Evolutionary conservation across 169 alveolate genomes (phyloP).

Genomic region (Amoebophrya sp.): DNA sequence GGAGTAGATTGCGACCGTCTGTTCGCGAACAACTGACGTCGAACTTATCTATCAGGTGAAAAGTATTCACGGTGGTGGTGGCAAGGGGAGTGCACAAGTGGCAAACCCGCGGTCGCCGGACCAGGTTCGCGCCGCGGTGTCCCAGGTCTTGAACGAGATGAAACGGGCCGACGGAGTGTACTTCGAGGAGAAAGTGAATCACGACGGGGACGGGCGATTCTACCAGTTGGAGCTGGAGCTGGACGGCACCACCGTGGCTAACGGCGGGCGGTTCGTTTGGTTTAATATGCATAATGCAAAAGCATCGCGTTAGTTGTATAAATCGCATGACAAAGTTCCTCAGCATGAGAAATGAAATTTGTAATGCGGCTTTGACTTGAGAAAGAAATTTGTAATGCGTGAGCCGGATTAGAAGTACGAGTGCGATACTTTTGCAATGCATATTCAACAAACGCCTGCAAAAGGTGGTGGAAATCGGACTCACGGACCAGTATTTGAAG

Average conservation of each 20-base stretch:
- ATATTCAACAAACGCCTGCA: neutral
- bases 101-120: neutral
- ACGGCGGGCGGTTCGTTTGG: neutral
- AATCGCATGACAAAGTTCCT: too few relatives aligned
- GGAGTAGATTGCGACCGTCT: too few relatives aligned
- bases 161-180: neutral
- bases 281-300: too few relatives aligned
- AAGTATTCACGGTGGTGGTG: neutral
- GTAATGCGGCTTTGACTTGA: too few relatives aligned
- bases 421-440: too few relatives aligned
- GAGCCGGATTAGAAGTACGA: too few relatives aligned
- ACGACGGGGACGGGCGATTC: neutral
- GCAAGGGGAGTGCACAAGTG: neutral
- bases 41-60: too few relatives aligned
- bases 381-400: too few relatives aligned
- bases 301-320: too few relatives aligned
- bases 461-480: neutral
- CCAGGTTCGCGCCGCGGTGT: neutral
- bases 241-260: neutral
- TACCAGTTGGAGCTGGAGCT: neutral
- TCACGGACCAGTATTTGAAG: neutral
- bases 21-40: too few relatives aligned
- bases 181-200: neutral
- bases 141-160: neutral
- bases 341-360: too few relatives aligned